Evolutionary conservation across 768 basidiomycete genomes (phyloP), one percentile per base, ranked within the genome.

Genomic region (Rhodotorula toruloides): DNA sequence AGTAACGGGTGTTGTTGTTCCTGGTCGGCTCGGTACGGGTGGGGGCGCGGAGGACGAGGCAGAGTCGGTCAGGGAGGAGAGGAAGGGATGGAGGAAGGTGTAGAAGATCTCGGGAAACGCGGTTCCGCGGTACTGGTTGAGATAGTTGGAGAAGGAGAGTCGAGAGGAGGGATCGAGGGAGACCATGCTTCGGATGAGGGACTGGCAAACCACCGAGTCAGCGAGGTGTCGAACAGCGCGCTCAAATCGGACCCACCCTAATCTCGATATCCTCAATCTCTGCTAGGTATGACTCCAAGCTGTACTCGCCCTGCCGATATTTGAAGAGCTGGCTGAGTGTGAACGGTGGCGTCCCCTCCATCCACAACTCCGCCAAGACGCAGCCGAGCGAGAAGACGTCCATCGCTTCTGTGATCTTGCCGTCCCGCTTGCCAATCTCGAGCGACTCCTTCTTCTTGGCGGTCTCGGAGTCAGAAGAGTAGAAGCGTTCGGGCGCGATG

Each of bases 321-420:
- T 92, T 91, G 83, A 90, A 97, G 61, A 99, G 79, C 75, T 97
- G 93, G 76, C 90, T 91, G 54, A 99, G 82, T 1, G 89, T 91
- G 80, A 98, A 98, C 58, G 96, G 81, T 5, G 89, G 89, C 0
- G 89, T 86, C 4, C 96, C 96, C 75, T 99, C 96, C 65, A 92
- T 81, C 80, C 96, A 98, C 68, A 99, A 82, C 77, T 99, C 96
- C 1, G 92, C 91, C 42, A 98, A 84, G 21, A 97, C 92, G 76
- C 94, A 97, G 31, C 96, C 96, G 1, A 84, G 84, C 70, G 91
- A 91, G 75, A 98, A 99, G 56, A 92, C 88, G 76, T 99, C 96
- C 96, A 99, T 99, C 7, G 88, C 83, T 78, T 99, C 91, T 1
- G 91, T 93, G 32, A 97, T 87, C 71, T 82, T 86, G 3, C 86